phyloP scores from a whole-genome alignment of 2,329 filamentous ascomycete genomes.

The Ascochyta lentis region DNA sequence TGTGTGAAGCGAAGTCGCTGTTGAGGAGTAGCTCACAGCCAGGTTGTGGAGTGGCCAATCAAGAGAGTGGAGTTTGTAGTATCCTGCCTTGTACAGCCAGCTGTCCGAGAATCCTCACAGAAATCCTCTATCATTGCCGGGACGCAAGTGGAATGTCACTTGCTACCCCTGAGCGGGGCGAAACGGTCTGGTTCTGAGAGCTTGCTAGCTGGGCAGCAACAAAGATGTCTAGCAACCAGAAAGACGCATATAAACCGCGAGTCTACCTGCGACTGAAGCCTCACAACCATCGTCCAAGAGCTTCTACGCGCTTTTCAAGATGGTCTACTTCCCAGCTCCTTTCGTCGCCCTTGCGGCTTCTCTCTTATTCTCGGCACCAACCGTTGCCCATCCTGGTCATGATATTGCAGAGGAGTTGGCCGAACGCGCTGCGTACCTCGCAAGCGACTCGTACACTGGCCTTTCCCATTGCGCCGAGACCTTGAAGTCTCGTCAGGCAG shows the following conservation, averaged over 20 bases:
- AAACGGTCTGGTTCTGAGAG: background rate
- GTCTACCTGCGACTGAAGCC: background rate
- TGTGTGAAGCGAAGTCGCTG: background rate
- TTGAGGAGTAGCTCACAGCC: background rate
- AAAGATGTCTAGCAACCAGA: background rate
- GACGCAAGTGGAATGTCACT: background rate
- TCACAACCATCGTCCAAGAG: background rate
- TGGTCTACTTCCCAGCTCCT: conserved; percentile 15
- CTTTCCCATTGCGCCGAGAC: conserved; percentile 49
- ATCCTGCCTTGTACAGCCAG: conserved; percentile 9
- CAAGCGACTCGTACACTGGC: conserved; percentile 41
- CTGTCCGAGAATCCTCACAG: background rate
- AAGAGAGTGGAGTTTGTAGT: background rate
- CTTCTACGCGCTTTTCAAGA: background rate
- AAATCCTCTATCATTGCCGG: background rate
- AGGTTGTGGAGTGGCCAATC: conserved; percentile 1
- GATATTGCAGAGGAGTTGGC: conserved; percentile 20
- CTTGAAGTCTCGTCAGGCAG: conserved; percentile 42
- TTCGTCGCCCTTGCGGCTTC: conserved; percentile 14
- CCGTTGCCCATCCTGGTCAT: conserved; percentile 21
- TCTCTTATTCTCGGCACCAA: conserved; percentile 2
- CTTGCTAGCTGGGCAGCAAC: background rate
- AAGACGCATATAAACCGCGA: background rate
- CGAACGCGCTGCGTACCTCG: conserved; percentile 29
- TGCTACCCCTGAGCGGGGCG: background rate